Evolutionary conservation across 441 rosid species (phyloP), one percentile per base, ranked within the genome.

Genomic region (Brassica hybrid): DNA sequence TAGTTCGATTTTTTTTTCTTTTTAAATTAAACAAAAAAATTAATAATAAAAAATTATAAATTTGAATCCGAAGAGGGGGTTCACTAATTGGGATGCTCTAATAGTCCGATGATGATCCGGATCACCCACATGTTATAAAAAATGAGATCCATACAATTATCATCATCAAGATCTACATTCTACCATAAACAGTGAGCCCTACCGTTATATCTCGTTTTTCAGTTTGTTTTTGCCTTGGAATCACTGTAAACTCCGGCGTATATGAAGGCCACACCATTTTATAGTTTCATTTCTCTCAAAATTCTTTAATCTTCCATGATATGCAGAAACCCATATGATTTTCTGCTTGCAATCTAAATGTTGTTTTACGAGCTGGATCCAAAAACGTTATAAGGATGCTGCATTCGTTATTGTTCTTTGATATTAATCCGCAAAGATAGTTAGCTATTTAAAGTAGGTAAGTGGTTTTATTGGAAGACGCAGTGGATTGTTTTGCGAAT

Each of bases 121-220:
- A 50, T 50, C 57, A 50, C 18, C 57, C 18, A 50, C 6, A 43
- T 50, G 57, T 50, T 50, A 50, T 12, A 43, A 50, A 50, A n/a
- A 50, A n/a, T 50, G 57, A 50, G 57, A 50, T 50, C 57, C 57
- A 50, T 50, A 14, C 57, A 43, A 43, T 43, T 50, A 50, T 50
- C 18, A 14, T 14, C 57, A 50, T 50, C 57, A 50, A 14, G 57
- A 50, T 30, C 34, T 25, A 25, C 27, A 25, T 25, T 48, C 54
- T 14, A 50, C 7, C 57, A 14, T 50, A 50, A 50, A 50, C 57
- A 14, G 57, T 14, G 18, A 50, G 57, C 2, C 18, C 57, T 34
- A 50, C 18, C 18, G 57, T 50, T 30, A 6, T 50, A 50, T 50
- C 57, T 48, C 7, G 54, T 48, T 48, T 48, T 48, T 48, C 54